Evolutionary conservation across 1,139 yeast species (phyloP).

Genomic region (Suhomyces taliae): DNA sequence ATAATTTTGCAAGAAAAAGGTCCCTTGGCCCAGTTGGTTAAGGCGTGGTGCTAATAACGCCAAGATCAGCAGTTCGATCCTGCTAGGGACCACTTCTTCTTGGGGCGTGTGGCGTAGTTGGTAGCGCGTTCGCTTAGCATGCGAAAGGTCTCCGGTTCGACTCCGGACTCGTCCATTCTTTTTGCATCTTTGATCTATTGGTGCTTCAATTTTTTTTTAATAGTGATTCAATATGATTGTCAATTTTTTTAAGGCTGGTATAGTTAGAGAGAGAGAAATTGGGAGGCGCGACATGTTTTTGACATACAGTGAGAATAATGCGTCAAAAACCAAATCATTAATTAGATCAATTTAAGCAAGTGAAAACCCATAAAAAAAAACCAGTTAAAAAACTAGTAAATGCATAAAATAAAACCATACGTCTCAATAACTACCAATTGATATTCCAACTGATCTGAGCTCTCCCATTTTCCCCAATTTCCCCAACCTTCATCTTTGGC

Average conservation of each 20-base stretch:
- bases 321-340: too few relatives aligned
- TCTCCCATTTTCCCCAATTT: too few relatives aligned
- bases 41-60: constrained; percentile 90
- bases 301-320: too few relatives aligned
- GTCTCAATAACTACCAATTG: too few relatives aligned
- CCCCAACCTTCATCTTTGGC: too few relatives aligned
- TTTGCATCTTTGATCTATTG: constrained; percentile 8
- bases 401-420: too few relatives aligned
- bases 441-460: too few relatives aligned
- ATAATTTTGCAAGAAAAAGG: constrained; percentile 12
- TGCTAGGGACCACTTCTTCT: constrained; percentile 67
- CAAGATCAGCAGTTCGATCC: constrained; percentile 86
- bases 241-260: neutral
- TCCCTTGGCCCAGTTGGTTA: constrained; percentile 86
- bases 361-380: too few relatives aligned
- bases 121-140: constrained; percentile 92
- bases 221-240: neutral
- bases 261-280: neutral
- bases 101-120: constrained; percentile 90
- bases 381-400: too few relatives aligned
- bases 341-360: too few relatives aligned
- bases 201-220: constrained; percentile 8
- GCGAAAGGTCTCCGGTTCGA: constrained; percentile 91
- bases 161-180: constrained; percentile 79
- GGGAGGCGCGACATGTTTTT: too few relatives aligned